Conservation (phyloP, 805 yeast genomes). For the Lipomyces starkeyi region DNA sequence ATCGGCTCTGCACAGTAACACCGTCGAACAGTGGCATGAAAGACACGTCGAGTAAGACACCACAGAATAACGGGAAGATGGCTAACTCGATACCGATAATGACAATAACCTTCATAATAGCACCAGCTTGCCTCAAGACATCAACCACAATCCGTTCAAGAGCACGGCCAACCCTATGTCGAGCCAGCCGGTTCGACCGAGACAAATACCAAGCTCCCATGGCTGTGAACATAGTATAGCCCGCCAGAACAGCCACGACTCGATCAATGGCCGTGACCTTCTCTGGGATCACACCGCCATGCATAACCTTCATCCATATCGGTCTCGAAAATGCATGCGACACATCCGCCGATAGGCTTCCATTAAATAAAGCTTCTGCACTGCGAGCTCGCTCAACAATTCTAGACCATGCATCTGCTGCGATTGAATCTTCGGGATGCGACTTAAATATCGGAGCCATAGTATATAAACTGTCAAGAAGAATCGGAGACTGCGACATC, state of each 20-base stretch:
- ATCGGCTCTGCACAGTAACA: conserved; percentile 21
- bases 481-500: neutral
- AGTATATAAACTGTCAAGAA: neutral
- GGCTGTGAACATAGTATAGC: conserved; percentile 27
- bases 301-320: conserved; percentile 22
- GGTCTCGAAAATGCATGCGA: conserved; percentile 17
- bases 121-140: conserved; percentile 40
- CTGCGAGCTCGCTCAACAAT: conserved; percentile 11
- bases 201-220: conserved; percentile 31
- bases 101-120: conserved; percentile 74
- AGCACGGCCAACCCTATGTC: conserved; percentile 15
- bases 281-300: conserved; percentile 27
- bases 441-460: conserved; percentile 6
- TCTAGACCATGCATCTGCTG: conserved; percentile 19
- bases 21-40: conserved; percentile 59
- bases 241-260: conserved; percentile 26
- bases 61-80: conserved; percentile 88
- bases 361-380: conserved; percentile 8
- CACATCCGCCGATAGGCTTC: neutral
- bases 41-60: conserved; percentile 73
- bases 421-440: conserved; percentile 18
- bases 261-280: conserved; percentile 29
- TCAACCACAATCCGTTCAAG: conserved; percentile 31
- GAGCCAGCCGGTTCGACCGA: conserved; percentile 6
- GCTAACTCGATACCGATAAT: conserved; percentile 79